Conservation (phyloP, 495 filamentous ascomycete species). For the Penicillium ochrochloron region DNA sequence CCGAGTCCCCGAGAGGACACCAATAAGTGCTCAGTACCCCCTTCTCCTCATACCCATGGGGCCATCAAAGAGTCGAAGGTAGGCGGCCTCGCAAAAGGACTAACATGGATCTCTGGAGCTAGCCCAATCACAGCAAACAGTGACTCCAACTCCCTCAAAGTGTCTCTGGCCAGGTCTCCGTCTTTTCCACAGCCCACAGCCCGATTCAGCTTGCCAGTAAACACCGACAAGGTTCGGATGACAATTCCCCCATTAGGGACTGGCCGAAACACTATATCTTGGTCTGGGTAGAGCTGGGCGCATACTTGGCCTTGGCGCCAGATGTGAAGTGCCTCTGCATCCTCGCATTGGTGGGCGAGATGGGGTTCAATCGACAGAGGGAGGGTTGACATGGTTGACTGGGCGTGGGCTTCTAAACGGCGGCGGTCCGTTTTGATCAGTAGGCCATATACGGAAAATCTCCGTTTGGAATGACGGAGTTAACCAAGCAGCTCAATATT, state of each 20-base stretch:
- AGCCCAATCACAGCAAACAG: constrained; percentile 16
- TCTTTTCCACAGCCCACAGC: constrained; percentile 22
- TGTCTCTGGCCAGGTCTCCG: constrained; percentile 1
- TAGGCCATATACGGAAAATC: not conserved
- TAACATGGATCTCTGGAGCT: constrained; percentile 19
- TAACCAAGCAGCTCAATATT: not conserved
- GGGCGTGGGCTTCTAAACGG: not conserved
- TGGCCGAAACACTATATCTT: constrained; percentile 9
- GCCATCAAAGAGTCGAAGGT: not conserved
- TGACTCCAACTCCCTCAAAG: constrained; percentile 16
- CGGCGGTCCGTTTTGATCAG: not conserved
- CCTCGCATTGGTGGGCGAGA: constrained; percentile 15
- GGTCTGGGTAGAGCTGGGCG: constrained; percentile 11
- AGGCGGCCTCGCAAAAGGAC: constrained; percentile 15
- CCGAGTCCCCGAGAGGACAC: constrained; percentile 5
- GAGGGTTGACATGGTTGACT: constrained; percentile 5
- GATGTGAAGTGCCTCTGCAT: constrained; percentile 17
- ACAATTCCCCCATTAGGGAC: constrained; percentile 13
- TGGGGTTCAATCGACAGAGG: constrained; percentile 3
- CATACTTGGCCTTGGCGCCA: constrained; percentile 26
- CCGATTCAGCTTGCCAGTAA: constrained; percentile 22
- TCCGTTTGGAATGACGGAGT: not conserved
- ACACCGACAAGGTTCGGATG: constrained; percentile 20
- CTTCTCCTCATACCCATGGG: constrained; percentile 15
- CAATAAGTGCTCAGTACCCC: constrained; percentile 18